Percentiles rank a stretch among this genome's conserved stretches.
phyloP scores from a whole-genome alignment of 2,329 filamentous ascomycete species.

The Akanthomyces muscarius region DNA sequence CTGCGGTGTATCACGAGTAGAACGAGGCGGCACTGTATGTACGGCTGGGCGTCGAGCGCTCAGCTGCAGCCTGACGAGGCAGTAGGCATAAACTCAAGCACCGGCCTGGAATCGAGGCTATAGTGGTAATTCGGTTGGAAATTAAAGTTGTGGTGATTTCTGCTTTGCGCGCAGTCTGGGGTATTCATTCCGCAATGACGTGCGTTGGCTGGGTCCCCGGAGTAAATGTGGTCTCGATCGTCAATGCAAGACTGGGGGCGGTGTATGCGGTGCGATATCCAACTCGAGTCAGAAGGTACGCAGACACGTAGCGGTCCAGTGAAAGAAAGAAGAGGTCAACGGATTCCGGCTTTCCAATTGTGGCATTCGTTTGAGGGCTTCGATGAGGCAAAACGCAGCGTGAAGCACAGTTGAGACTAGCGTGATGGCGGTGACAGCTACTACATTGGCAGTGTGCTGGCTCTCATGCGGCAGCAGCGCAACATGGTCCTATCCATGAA shows the following conservation, averaged over 20 bases:
- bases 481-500: neutral
- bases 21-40: neutral
- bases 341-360: neutral
- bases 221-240: conserved; percentile 2
- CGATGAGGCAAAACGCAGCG: neutral
- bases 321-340: neutral
- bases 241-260: neutral
- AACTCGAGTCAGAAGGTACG: neutral
- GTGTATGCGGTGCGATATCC: neutral
- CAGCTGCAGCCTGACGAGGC: neutral
- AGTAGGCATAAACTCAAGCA: neutral
- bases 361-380: neutral
- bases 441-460: neutral
- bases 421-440: neutral
- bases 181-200: conserved; percentile 3
- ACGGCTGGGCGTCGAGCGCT: neutral
- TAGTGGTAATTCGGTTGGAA: neutral
- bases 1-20: conserved; percentile 13
- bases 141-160: neutral
- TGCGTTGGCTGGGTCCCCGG: neutral
- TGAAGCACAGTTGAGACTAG: neutral
- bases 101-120: neutral
- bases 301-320: neutral
- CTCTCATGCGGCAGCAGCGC: conserved; percentile 7
- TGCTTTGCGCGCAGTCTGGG: neutral